Percentiles rank a stretch among this genome's conserved stretches.
Conservation (phyloP, 2,329 filamentous ascomycete genomes). For the Microdochium bolleyi region DNA sequence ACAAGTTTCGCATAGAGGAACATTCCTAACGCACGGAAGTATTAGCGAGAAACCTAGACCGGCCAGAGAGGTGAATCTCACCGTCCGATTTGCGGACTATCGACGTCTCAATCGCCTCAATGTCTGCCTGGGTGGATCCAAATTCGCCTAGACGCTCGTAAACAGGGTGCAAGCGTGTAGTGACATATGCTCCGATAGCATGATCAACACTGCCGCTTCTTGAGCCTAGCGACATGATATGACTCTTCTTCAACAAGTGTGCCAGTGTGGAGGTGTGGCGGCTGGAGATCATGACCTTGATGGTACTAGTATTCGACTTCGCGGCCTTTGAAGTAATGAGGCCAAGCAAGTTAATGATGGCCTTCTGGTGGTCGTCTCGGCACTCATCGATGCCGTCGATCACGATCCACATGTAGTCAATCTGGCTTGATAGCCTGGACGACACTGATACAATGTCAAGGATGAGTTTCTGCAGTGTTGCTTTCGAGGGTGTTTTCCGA, state of each 20-base stretch:
- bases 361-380: conserved; percentile 7
- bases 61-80: conserved; percentile 3
- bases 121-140: conserved; percentile 5
- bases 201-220: conserved; percentile 10
- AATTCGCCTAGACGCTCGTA: conserved; percentile 8
- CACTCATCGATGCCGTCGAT: conserved; percentile 19
- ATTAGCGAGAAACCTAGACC: neutral
- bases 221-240: conserved; percentile 14
- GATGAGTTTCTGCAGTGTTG: conserved; percentile 14
- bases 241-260: conserved; percentile 8
- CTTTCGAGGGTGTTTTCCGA: conserved; percentile 8
- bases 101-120: conserved; percentile 6
- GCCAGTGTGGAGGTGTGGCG: conserved; percentile 8
- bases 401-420: conserved; percentile 14
- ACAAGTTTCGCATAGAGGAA: conserved; percentile 27
- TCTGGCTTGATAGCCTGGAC: conserved; percentile 2
- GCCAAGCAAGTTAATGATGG: neutral
- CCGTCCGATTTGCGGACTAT: conserved; percentile 18
- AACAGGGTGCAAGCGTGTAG: conserved; percentile 2
- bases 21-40: conserved; percentile 20
- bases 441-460: conserved; percentile 5
- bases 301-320: conserved; percentile 6
- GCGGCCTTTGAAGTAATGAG: conserved; percentile 3
- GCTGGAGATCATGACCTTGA: conserved; percentile 19
- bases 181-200: conserved; percentile 13